phyloP scores from a whole-genome alignment of 495 filamentous ascomycete species.

The Chlorociboria aeruginascens region DNA sequence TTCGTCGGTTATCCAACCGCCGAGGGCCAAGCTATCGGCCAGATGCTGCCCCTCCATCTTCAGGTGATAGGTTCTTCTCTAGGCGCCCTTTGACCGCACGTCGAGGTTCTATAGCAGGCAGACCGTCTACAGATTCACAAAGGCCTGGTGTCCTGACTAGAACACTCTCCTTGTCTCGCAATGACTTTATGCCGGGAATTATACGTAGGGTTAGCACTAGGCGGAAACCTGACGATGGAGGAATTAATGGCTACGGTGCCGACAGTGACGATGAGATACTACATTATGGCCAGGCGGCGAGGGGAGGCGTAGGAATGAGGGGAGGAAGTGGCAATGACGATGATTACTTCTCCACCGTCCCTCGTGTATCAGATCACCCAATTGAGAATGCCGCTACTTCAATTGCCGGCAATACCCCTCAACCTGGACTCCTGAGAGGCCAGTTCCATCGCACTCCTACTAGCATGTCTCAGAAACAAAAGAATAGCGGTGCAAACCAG shows the following conservation, averaged over 20 bases:
- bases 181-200: slow-evolving; percentile 34
- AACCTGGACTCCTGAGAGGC: slow-evolving; percentile 20
- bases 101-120: slow-evolving; percentile 15
- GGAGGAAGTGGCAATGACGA: slow-evolving; percentile 10
- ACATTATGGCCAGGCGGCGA: neutral
- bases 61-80: slow-evolving; percentile 14
- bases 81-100: slow-evolving; percentile 15
- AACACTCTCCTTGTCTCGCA: slow-evolving; percentile 52
- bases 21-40: slow-evolving; percentile 18
- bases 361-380: slow-evolving; percentile 1
- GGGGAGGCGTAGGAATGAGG: slow-evolving; percentile 5
- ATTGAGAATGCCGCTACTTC: slow-evolving; percentile 6
- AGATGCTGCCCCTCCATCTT: slow-evolving; percentile 15
- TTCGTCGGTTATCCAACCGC: slow-evolving; percentile 16
- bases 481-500: slow-evolving; percentile 26
- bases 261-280: slow-evolving; percentile 14
- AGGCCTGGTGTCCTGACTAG: slow-evolving; percentile 38
- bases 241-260: slow-evolving; percentile 35
- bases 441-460: slow-evolving; percentile 67
- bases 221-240: slow-evolving; percentile 30
- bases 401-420: slow-evolving; percentile 3
- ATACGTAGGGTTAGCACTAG: slow-evolving; percentile 44
- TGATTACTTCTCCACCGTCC: slow-evolving; percentile 15
- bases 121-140: slow-evolving; percentile 29
- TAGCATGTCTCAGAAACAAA: slow-evolving; percentile 48